Percentiles rank a stretch among this genome's conserved stretches.
These are phyloP conservation scores for Paecilomyces formosus DNA, from an alignment of 2,329 filamentous ascomycete species.

Conservation along the genomic window DNA sequence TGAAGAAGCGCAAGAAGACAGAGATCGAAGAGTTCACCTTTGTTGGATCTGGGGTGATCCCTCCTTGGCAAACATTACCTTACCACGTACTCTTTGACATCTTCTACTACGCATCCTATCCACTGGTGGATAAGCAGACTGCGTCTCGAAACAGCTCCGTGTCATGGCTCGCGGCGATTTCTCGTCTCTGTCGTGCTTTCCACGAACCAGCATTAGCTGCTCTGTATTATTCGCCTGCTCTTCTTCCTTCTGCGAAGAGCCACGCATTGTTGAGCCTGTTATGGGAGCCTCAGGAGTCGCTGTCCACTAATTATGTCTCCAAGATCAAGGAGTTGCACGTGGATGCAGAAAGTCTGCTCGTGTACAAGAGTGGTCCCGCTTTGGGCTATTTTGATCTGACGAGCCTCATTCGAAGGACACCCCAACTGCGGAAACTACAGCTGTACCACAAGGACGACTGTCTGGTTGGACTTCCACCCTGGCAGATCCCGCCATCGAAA, in stretches of 20 bases:
- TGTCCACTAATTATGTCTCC: constrained; percentile 56
- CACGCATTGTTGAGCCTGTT: constrained; percentile 48
- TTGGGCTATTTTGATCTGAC: constrained; percentile 50
- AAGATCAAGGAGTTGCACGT: constrained; percentile 66
- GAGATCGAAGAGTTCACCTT: constrained; percentile 9
- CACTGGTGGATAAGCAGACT: constrained; percentile 40
- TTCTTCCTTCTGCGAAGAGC: constrained; percentile 47
- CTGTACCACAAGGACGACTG: constrained; percentile 63
- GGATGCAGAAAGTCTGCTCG: constrained; percentile 54
- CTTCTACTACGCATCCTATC: constrained; percentile 59
- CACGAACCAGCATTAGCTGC: constrained; percentile 65
- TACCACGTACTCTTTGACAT: constrained; percentile 64
- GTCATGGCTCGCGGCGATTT: constrained; percentile 58
- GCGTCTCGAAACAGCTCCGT: constrained; percentile 16
- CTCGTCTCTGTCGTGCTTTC: constrained; percentile 57
- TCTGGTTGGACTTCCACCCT: constrained; percentile 23
- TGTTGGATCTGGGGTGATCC: constrained; percentile 33
- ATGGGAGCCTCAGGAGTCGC: constrained; percentile 42
- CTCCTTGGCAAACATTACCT: constrained; percentile 55
- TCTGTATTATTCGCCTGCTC: constrained; percentile 62
- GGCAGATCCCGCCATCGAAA: constrained; percentile 30
- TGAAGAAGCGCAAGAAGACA: constrained; percentile 19
- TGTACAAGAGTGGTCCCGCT: constrained; percentile 46
- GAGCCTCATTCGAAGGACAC: constrained; percentile 55
- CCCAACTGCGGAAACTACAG: constrained; percentile 61